Conservation (phyloP, 2,329 filamentous ascomycete genomes). For the Myriosclerotinia duriaeana region DNA sequence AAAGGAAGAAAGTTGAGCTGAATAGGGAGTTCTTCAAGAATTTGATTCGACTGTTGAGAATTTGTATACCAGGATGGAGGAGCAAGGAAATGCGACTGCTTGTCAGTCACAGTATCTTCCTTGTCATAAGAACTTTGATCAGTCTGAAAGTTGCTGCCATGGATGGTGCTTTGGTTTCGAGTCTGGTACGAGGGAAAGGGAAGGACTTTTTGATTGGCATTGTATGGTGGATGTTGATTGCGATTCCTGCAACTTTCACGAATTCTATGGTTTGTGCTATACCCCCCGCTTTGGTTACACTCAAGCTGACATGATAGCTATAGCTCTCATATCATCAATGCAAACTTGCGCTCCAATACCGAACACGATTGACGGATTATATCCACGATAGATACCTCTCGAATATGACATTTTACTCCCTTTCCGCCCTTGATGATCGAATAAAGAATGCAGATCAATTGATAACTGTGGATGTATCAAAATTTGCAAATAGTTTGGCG, state of each 20-base stretch:
- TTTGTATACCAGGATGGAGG: conserved; percentile 86
- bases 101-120: conserved; percentile 87
- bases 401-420: conserved; percentile 97
- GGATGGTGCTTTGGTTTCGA: conserved; percentile 91
- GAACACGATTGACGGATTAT: conserved; percentile 86
- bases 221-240: conserved; percentile 98
- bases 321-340: conserved; percentile 96
- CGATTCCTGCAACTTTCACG: conserved; percentile 92
- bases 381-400: conserved; percentile 95
- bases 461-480: conserved; percentile 93
- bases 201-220: conserved; percentile 85
- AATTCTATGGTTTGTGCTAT: conserved; percentile 82
- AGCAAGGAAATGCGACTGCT: conserved; percentile 86
- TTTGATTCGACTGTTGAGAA: conserved; percentile 73
- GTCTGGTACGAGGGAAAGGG: conserved; percentile 84
- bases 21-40: conserved; percentile 76
- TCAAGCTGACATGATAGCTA: conserved; percentile 21
- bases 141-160: conserved; percentile 95
- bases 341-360: conserved; percentile 87
- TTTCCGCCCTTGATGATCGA: conserved; percentile 90
- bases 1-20: conserved; percentile 81
- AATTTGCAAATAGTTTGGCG: conserved; percentile 92
- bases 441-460: conserved; percentile 99
- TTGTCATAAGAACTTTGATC: conserved; percentile 86
- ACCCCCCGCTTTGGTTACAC: background rate